Base-by-base conservation (phyloP, 2,329 filamentous ascomycete species). In the Cyphellophora europaea region DNA sequence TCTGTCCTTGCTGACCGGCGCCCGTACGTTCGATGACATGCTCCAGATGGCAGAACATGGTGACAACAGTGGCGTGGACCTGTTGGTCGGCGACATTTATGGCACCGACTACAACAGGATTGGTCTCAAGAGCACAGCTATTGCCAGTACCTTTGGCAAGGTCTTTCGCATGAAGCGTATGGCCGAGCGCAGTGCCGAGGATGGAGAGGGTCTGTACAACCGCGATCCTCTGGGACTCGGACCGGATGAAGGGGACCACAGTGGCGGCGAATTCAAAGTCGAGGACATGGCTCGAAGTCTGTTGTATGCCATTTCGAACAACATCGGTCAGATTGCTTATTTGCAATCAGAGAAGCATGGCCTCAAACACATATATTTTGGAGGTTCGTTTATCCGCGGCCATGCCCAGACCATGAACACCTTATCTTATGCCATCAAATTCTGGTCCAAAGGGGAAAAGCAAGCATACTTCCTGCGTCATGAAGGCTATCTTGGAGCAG, bases 401-500 rank as follows among this genome's bases (percentile, higher is more conserved):
- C 91, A 98, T 58, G 78, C 83, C 11, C 91, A 96, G 63, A 98
- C 91, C 10, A 98, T 98, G 76, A 93, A 96, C 59, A 96, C 91
- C 0, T 69, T 98, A 6, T 88, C 82, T 36, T 98, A 94, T 54
- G 91, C 89, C 54, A 95, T 98, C 62, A 86, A 86, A 49, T 98
- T 96, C 63, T 98, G 91, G 91, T 87, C 82, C 48, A 86, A 91
- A 54, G 89, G 88, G 27, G 71, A 79, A 53, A 95, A 94, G 60
- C 86, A 95, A 60, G 91, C 91, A 1, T 96, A 94, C 57, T 98
- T 98, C 58, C 58, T 98, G 40, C 73, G 91, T 5, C 91, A 98
- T 52, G 91, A 98, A 60, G 91, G 91, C 16, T 98, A 96, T 55
- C 72, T 98, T 1, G 91, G 91, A 6, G 77, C 87, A 13, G 91